Percentiles rank a stretch among this genome's conserved stretches.
phyloP scores from a whole-genome alignment of 345 rosid species.

The Eucalyptus microcorys region DNA sequence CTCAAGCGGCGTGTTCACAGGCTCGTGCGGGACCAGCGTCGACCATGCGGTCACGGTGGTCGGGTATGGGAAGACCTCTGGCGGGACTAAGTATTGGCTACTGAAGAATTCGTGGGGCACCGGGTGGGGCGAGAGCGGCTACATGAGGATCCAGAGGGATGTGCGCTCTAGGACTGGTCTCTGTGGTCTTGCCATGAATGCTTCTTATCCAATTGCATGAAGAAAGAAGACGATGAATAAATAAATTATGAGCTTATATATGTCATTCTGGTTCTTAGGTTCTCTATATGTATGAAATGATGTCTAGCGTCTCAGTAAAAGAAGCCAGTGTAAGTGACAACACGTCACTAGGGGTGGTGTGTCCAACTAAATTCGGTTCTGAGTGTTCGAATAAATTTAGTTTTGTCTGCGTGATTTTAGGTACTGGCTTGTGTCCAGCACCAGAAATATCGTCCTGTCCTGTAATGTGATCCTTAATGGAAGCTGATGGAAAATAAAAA shows the following conservation, averaged over 20 bases:
- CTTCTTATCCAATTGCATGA: not conserved
- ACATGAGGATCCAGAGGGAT: conserved; percentile 38
- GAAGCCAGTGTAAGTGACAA: not conserved
- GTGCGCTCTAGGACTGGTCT: conserved; percentile 7
- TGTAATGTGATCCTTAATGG: not conserved
- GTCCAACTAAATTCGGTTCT: not conserved
- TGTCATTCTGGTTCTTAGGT: not conserved
- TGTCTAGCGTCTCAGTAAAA: not conserved
- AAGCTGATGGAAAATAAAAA: not conserved
- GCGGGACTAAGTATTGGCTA: conserved; percentile 9
- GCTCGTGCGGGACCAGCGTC: conserved; percentile 14
- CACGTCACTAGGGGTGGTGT: not conserved
- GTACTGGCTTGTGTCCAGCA: not conserved
- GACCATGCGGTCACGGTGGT: conserved; percentile 35
- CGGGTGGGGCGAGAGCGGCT: not conserved
- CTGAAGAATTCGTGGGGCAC: conserved; percentile 1
- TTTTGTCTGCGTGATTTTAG: not conserved
- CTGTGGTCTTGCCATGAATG: conserved; percentile 31
- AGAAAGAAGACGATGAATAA: not conserved
- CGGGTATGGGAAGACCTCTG: conserved; percentile 35
- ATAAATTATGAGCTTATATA: not conserved
- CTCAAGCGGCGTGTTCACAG: conserved; percentile 22
- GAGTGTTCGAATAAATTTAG: not conserved
- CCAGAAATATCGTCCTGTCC: not conserved
- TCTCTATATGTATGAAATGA: not conserved